Evolutionary conservation across 129 eudicot genomes (phyloP).

Genomic region (Ambrosia trifida): DNA sequence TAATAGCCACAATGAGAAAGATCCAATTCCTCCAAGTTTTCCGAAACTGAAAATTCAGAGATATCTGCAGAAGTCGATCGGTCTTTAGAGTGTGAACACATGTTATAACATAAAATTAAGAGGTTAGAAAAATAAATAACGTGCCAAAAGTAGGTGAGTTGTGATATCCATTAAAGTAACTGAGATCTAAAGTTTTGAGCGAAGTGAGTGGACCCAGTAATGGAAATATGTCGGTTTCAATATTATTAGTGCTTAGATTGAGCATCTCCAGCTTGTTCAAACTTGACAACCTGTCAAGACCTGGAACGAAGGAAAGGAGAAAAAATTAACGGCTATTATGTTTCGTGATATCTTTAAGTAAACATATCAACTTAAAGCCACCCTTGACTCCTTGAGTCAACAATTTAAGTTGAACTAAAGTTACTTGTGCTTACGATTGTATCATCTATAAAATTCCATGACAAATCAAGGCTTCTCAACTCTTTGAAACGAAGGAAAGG

Average conservation of each 20-base stretch:
- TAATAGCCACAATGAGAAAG: not conserved
- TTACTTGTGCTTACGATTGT: not conserved
- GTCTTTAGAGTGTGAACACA: not conserved
- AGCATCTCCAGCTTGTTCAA: no score
- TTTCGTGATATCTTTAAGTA: not conserved
- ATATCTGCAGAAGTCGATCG: not conserved
- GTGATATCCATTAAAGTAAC: no score
- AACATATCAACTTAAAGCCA: not conserved
- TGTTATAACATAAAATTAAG: not conserved
- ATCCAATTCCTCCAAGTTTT: constrained; percentile 19
- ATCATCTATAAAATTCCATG: not conserved
- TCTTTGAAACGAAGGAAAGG: constrained; percentile 17
- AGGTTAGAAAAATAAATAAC: not conserved
- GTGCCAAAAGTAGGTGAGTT: constrained; percentile 12
- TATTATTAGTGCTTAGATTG: no score
- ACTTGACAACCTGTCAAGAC: constrained; percentile 12
- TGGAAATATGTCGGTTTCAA: constrained; percentile 6
- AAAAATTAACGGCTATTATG: not conserved
- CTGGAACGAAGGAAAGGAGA: no score
- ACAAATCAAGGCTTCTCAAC: constrained; percentile 20
- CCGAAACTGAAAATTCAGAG: not conserved
- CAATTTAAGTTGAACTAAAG: no score
- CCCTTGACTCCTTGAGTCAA: no score
- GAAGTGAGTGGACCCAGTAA: constrained; percentile 17
- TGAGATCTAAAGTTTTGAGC: constrained; percentile 3